Evolutionary conservation across 805 yeast genomes (phyloP).

Genomic region (Saccharomycopsis javanensis): DNA sequence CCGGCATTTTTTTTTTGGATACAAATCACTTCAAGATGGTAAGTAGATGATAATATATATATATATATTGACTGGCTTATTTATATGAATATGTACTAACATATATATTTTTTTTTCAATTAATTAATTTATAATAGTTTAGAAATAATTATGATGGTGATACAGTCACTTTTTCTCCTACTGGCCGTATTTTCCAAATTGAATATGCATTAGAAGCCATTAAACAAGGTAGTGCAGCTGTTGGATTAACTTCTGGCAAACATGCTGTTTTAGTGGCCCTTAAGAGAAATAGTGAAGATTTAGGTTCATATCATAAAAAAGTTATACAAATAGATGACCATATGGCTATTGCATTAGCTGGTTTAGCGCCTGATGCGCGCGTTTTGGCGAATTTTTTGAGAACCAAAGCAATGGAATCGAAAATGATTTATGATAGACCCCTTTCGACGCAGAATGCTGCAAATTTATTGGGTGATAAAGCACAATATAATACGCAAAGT

Average conservation of each 20-base stretch:
- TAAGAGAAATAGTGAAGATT: conserved; percentile 93
- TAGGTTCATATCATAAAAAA: conserved; percentile 94
- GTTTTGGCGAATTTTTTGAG: conserved; percentile 82
- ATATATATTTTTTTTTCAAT: background rate
- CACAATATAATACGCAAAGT: conserved; percentile 91
- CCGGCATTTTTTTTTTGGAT: no score
- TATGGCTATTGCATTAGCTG: conserved; percentile 92
- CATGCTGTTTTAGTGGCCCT: conserved; percentile 90
- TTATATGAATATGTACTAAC: background rate
- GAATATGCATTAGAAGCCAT: conserved; percentile 92
- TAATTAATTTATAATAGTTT: conserved; percentile 38
- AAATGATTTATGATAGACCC: conserved; percentile 78
- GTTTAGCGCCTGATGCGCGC: conserved; percentile 97
- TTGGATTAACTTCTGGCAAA: conserved; percentile 77
- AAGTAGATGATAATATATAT: background rate
- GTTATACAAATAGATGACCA: conserved; percentile 87
- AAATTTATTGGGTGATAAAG: conserved; percentile 83
- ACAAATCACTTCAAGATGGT: background rate
- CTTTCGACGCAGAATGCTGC: conserved; percentile 78
- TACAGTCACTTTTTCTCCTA: conserved; percentile 94
- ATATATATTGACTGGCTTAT: no score
- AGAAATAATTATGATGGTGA: conserved; percentile 99
- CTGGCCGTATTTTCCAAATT: conserved; percentile 83
- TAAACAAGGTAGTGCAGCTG: conserved; percentile 96
- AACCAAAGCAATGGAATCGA: conserved; percentile 83